Conservation (phyloP, 176 grass and related monocot species). For the barley (Hordeum vulgare) region DNA sequence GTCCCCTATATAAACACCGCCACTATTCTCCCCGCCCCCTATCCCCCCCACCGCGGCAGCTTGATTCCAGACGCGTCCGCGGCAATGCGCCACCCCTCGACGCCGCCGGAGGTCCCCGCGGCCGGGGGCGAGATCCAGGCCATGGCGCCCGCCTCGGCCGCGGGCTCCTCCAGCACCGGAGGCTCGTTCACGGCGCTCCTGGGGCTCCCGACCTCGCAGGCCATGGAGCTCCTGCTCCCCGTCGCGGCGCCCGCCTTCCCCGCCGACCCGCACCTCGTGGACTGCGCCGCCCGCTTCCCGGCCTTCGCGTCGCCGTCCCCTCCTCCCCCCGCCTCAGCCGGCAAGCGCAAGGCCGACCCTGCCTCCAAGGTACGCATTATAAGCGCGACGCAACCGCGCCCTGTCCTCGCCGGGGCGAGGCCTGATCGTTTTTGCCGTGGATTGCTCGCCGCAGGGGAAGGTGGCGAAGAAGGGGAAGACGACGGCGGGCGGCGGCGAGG, state of each 20-base stretch:
- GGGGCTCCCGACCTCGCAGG: constrained; percentile 39
- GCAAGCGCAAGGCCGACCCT: constrained; percentile 44
- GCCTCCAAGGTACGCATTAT: constrained; percentile 19
- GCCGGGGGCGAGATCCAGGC: constrained; percentile 39
- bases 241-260: constrained; percentile 39
- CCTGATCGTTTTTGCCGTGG: neutral
- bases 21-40: neutral
- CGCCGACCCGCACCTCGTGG: constrained; percentile 53
- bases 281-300: constrained; percentile 52
- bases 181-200: constrained; percentile 66
- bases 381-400: neutral
- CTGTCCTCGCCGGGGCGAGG: neutral
- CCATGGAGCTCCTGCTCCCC: constrained; percentile 38
- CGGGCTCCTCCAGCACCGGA: constrained; percentile 3
- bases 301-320: constrained; percentile 32
- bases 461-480: constrained; percentile 56
- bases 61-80: neutral
- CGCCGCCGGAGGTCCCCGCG: constrained; percentile 25
- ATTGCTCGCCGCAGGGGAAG: constrained; percentile 26
- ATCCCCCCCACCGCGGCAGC: neutral
- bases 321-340: neutral
- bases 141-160: neutral
- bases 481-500: constrained; percentile 14
- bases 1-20: constrained; percentile 27
- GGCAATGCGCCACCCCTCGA: constrained; percentile 37